A percentile compares a stretch with the other conserved stretches of the same genome.
Conservation (phyloP, 495 filamentous ascomycete genomes). For the Aspergillus saccharolyticus region DNA sequence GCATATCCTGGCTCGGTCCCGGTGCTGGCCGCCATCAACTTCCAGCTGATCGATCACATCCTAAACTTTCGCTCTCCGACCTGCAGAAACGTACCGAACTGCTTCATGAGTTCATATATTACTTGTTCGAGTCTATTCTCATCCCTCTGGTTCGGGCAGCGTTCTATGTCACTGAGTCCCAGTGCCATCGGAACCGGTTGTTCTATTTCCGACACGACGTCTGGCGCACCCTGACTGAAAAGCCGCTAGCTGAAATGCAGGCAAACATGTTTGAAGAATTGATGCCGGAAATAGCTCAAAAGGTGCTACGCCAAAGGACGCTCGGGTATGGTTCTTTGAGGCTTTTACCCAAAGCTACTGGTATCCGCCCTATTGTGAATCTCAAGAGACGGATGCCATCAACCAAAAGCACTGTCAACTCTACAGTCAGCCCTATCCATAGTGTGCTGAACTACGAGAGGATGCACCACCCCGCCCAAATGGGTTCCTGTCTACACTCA, state of each 20-base stretch:
- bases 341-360: conserved; percentile 66
- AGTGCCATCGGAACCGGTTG: conserved; percentile 68
- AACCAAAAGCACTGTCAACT: conserved; percentile 71
- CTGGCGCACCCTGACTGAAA: conserved; percentile 73
- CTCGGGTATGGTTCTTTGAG: conserved; percentile 78
- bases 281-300: conserved; percentile 49
- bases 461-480: conserved; percentile 48
- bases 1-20: conserved; percentile 68
- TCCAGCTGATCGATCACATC: conserved; percentile 6
- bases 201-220: conserved; percentile 96
- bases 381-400: conserved; percentile 58
- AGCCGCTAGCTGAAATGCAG: conserved; percentile 65
- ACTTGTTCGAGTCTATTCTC: conserved; percentile 83
- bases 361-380: conserved; percentile 82
- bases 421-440: conserved; percentile 67
- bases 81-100: conserved; percentile 71
- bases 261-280: conserved; percentile 74
- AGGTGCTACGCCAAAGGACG: conserved; percentile 53
- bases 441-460: conserved; percentile 76
- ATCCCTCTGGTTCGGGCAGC: conserved; percentile 82
- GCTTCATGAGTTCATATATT: conserved; percentile 82
- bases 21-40: conserved; percentile 25
- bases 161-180: conserved; percentile 94
- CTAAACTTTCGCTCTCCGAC: conserved; percentile 68
- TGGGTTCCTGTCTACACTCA: conserved; percentile 77